These are phyloP conservation scores for Gaertneriomyces semiglobifer DNA, from an alignment of 192 early-diverging fungal genomes.

Conservation along the genomic window DNA sequence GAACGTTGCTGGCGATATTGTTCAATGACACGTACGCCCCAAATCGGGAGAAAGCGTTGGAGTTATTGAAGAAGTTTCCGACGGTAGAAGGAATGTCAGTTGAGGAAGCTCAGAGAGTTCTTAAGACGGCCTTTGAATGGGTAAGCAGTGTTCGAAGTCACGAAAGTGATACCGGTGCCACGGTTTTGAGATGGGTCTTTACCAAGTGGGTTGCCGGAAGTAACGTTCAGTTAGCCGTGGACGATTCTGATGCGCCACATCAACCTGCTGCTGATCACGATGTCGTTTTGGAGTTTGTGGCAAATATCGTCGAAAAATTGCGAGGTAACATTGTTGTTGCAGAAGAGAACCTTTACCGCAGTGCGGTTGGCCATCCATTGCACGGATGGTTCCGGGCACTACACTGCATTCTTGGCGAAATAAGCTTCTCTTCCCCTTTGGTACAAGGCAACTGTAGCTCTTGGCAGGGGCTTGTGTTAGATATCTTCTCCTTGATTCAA, in stretches of 20 bases:
- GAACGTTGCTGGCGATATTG: constrained; percentile 25
- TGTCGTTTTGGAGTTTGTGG: constrained; percentile 39
- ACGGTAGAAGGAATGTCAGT: constrained; percentile 54
- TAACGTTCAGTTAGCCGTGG: neutral
- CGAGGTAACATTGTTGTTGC: constrained; percentile 45
- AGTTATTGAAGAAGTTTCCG: constrained; percentile 67
- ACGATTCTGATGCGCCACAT: neutral
- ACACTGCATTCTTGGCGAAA: constrained; percentile 40
- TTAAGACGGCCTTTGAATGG: constrained; percentile 24
- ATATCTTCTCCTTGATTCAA: constrained; percentile 19
- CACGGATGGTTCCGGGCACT: constrained; percentile 57
- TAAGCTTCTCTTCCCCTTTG: constrained; percentile 10
- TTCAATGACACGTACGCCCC: constrained; percentile 61
- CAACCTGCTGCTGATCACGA: neutral
- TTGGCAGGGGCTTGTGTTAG: constrained; percentile 20
- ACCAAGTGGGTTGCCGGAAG: constrained; percentile 63
- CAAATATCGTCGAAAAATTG: constrained; percentile 49
- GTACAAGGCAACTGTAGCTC: neutral
- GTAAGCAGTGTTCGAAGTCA: constrained; percentile 53
- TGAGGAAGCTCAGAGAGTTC: constrained; percentile 60
- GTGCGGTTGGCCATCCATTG: constrained; percentile 49
- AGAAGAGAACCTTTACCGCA: constrained; percentile 45
- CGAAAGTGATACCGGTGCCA: constrained; percentile 82
- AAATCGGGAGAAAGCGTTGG: constrained; percentile 70
- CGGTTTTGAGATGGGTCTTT: constrained; percentile 74